phyloP scores from a whole-genome alignment of 129 eudicot species.

The Escallonia herrerae region DNA sequence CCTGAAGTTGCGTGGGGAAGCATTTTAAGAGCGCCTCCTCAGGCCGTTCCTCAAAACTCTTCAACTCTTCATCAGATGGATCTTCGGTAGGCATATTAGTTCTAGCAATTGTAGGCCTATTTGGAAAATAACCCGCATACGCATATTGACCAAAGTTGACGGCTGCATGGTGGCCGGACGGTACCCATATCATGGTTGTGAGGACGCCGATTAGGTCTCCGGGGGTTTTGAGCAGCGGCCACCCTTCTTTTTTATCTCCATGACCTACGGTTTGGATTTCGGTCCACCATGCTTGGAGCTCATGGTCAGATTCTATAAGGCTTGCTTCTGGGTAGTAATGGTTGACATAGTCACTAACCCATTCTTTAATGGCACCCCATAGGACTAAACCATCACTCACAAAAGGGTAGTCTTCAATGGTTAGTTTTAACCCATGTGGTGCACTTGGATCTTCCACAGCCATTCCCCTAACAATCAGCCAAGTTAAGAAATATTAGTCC shows the following conservation, averaged over 20 bases:
- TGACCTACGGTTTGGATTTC: constrained; percentile 41
- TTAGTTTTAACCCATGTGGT: constrained; percentile 28
- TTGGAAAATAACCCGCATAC: constrained; percentile 38
- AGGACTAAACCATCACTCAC: constrained; percentile 45
- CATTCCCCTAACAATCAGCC: constrained; percentile 28
- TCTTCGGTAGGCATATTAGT: too few species aligned
- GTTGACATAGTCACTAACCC: constrained; percentile 34
- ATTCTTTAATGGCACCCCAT: constrained; percentile 40
- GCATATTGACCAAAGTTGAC: constrained; percentile 46
- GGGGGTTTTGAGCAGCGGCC: constrained; percentile 31
- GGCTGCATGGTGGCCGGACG: constrained; percentile 46
- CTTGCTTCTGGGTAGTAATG: constrained; percentile 25
- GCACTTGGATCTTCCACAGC: constrained; percentile 27
- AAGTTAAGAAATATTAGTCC: too few species aligned
- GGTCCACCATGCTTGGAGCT: constrained; percentile 55
- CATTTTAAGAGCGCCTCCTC: too few species aligned
- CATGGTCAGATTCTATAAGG: constrained; percentile 25
- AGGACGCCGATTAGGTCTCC: constrained; percentile 18
- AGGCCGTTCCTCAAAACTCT: too few species aligned
- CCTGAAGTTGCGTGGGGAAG: too few species aligned
- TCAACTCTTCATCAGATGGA: too few species aligned
- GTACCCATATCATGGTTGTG: constrained; percentile 40
- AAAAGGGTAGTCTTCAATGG: constrained; percentile 47
- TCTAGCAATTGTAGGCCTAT: constrained; percentile 28
- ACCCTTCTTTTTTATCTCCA: constrained; percentile 47